Conservation (phyloP, 2,329 filamentous ascomycete genomes). For the Fusarium lateritium region DNA sequence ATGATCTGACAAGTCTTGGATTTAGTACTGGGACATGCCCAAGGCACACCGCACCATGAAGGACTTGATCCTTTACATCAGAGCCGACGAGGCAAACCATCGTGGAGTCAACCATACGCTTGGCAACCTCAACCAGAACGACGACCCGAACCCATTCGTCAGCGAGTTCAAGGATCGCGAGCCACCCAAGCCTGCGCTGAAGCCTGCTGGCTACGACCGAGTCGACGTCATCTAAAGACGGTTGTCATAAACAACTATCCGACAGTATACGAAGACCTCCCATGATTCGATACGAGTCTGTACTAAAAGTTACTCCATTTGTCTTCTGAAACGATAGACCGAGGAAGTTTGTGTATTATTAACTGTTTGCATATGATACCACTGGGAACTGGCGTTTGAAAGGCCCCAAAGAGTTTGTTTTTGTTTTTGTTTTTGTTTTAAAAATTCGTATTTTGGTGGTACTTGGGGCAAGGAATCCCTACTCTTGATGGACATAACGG, state of each 20-base stretch:
- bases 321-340: conserved; percentile 1
- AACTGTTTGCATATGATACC: conserved; percentile 23
- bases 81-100: conserved; percentile 91
- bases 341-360: conserved; percentile 1
- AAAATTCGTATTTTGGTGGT: conserved; percentile 6
- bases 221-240: conserved; percentile 77
- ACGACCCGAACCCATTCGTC: conserved; percentile 94
- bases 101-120: conserved; percentile 97
- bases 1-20: conserved; percentile 9
- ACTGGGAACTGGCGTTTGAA: conserved; percentile 23
- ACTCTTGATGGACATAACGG: conserved; percentile 21
- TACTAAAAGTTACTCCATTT: conserved; percentile 16
- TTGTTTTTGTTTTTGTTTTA: not conserved
- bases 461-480: conserved; percentile 20
- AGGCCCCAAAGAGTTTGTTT: not conserved
- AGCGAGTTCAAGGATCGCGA: conserved; percentile 81
- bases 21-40: conserved; percentile 91
- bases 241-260: too few species aligned
- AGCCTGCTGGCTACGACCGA: conserved; percentile 85
- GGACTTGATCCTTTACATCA: conserved; percentile 89
- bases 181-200: conserved; percentile 75
- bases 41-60: conserved; percentile 86
- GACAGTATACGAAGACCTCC: not conserved
- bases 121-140: conserved; percentile 85
- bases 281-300: not conserved